Evolutionary conservation across 208 protist genomes (phyloP).

Genomic region (Acanthamoeba divionensis): DNA sequence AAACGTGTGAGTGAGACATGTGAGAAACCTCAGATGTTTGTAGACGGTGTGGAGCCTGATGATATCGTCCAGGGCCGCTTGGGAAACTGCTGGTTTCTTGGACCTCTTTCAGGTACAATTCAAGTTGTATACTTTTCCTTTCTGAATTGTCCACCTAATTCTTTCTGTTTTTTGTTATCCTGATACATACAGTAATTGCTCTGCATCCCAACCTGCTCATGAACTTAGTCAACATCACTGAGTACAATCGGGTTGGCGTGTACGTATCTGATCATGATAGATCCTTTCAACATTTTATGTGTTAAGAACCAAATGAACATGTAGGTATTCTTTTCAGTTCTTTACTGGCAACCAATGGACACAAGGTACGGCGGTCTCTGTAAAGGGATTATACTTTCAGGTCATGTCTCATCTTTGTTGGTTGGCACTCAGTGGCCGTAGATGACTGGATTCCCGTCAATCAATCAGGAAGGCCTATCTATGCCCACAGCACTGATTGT

Average conservation of each 20-base stretch:
- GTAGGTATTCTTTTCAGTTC: conserved; percentile 44
- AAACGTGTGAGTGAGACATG: conserved; percentile 48
- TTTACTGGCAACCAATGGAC: not conserved
- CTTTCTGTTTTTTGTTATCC: not conserved
- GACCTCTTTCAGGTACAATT: conserved; percentile 11
- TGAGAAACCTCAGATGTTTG: conserved; percentile 28
- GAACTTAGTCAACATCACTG: conserved; percentile 36
- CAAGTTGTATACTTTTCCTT: not conserved
- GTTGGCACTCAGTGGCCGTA: not conserved
- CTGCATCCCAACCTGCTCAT: conserved; percentile 42
- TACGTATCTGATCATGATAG: not conserved
- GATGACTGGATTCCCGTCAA: conserved; percentile 43
- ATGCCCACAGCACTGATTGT: conserved; percentile 38
- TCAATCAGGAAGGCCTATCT: conserved; percentile 25
- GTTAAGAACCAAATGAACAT: no score
- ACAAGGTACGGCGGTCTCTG: no score
- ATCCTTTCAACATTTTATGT: no score
- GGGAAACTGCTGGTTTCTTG: conserved; percentile 58
- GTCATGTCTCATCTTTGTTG: no score
- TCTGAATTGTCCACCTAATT: not conserved
- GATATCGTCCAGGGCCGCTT: conserved; percentile 58
- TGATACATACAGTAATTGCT: not conserved
- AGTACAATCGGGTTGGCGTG: conserved; percentile 44
- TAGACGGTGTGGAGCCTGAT: conserved; percentile 57
- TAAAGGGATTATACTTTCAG: no score